A percentile compares a stretch with the other conserved stretches of the same genome.
These are phyloP conservation scores for Boletus rubropictus DNA, from an alignment of 768 basidiomycete genomes.

Conservation along the genomic window DNA sequence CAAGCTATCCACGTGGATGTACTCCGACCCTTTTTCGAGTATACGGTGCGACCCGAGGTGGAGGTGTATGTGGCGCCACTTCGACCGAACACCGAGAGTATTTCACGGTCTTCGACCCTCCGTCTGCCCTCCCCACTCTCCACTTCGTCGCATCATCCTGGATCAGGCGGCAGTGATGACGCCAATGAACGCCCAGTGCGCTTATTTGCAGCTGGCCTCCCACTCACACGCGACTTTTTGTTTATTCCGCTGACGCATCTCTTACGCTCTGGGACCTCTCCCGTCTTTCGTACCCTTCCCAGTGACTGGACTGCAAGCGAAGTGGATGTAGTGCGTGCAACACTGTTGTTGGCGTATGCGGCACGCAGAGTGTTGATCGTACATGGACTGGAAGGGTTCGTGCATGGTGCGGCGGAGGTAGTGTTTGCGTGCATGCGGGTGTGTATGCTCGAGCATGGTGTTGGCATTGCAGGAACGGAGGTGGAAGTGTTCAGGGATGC, in stretches of 20 bases:
- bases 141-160: background rate
- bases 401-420: slow-evolving; percentile 26
- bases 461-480: slow-evolving; percentile 24
- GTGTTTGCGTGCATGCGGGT: slow-evolving; percentile 86
- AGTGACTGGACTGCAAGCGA: slow-evolving; percentile 74
- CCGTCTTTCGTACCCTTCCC: slow-evolving; percentile 66
- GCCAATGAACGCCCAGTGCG: background rate
- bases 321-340: slow-evolving; percentile 64
- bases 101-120: slow-evolving; percentile 53
- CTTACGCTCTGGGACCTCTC: slow-evolving; percentile 67
- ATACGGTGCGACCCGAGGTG: slow-evolving; percentile 38
- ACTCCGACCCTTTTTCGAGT: slow-evolving; percentile 51
- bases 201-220: slow-evolving; percentile 34
- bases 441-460: slow-evolving; percentile 90
- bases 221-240: slow-evolving; percentile 58
- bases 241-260: slow-evolving; percentile 70
- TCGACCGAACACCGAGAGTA: slow-evolving; percentile 46
- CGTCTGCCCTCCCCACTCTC: slow-evolving; percentile 27
- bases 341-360: slow-evolving; percentile 55
- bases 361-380: slow-evolving; percentile 40
- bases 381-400: slow-evolving; percentile 38
- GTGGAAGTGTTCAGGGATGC: slow-evolving; percentile 78
- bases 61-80: slow-evolving; percentile 48
- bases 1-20: slow-evolving; percentile 25
- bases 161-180: background rate